Evolutionary conservation across 2,329 filamentous ascomycete genomes (phyloP).

Genomic region (Fusarium goolgardi): DNA sequence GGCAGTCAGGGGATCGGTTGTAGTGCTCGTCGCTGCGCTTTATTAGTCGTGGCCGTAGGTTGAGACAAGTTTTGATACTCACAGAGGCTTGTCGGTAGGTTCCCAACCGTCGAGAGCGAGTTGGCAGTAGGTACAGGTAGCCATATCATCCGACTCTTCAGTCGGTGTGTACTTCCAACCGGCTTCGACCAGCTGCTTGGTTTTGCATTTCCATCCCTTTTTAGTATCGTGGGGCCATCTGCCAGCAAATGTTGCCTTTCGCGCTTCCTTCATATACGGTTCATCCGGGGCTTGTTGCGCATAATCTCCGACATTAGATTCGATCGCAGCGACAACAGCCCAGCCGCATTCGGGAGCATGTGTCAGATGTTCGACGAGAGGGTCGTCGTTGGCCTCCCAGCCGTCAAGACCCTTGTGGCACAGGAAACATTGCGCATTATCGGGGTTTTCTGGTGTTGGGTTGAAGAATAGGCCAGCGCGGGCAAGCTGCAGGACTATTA

Average conservation of each 20-base stretch:
- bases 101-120: constrained; percentile 96
- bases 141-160: constrained; percentile 85
- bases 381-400: constrained; percentile 90
- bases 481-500: constrained; percentile 73
- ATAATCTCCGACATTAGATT: constrained; percentile 71
- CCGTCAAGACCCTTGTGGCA: constrained; percentile 87
- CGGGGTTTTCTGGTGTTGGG: constrained; percentile 77
- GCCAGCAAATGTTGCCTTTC: constrained; percentile 83
- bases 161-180: constrained; percentile 96
- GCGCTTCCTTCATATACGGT: constrained; percentile 77
- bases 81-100: constrained; percentile 88
- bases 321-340: constrained; percentile 77
- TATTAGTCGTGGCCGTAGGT: constrained; percentile 41
- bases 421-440: constrained; percentile 91
- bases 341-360: constrained; percentile 87
- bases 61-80: constrained; percentile 52
- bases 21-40: constrained; percentile 81
- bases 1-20: constrained; percentile 79
- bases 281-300: constrained; percentile 79
- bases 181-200: constrained; percentile 88
- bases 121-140: constrained; percentile 90
- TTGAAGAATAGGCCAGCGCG: constrained; percentile 92
- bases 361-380: constrained; percentile 84
- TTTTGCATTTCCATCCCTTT: constrained; percentile 89
- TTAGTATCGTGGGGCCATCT: constrained; percentile 92